Evolutionary conservation across 768 basidiomycete species (phyloP), one percentile per base, ranked within the genome.

Genomic region (Scleroderma bovista): DNA sequence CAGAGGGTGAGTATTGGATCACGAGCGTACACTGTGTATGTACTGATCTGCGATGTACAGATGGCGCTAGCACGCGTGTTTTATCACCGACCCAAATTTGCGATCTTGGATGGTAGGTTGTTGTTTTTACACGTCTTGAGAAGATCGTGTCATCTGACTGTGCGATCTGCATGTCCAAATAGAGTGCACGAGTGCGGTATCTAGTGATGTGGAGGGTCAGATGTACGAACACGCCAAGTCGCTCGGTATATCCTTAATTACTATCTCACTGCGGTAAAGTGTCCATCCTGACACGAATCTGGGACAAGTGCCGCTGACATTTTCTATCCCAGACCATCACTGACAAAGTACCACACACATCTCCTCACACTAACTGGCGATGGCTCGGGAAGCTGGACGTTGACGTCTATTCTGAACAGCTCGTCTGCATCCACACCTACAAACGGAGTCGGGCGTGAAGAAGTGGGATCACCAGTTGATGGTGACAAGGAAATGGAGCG

Each of bases 141-240:
- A n/a, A 26, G 9, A 20, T 15, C n/a, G 20, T 43, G 5, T 32
- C 26, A 29, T 29, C 26, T 29, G 26, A 29, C 26, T 5, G 9
- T 29, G 26, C 9, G 26, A 29, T 29, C n/a, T n/a, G n/a, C n/a
- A n/a, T n/a, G n/a, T n/a, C n/a, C 15, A 12, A 50, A 42, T 61
- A 88, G 93, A 98, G 62, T 96, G 93, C 66, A 97, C 94, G 6
- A 91, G 88, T 48, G 95, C 94, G 1, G 92, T 98, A 10, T 94
- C 92, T 12, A 90, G 88, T 54, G 95, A 98, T 62, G 93, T 97
- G 19, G 94, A 98, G 65, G 93, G 93, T 0, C 75, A 81, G 55
- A 93, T 98, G 90, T 98, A 97, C 70, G 88, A 94, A 64, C 83
- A 90, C 55, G 86, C 88, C 24, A 96, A 96, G 67, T 76, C 82